These are phyloP conservation scores for Trifolium pratense DNA, from an alignment of 306 rosid genomes.

Conservation along the genomic window DNA sequence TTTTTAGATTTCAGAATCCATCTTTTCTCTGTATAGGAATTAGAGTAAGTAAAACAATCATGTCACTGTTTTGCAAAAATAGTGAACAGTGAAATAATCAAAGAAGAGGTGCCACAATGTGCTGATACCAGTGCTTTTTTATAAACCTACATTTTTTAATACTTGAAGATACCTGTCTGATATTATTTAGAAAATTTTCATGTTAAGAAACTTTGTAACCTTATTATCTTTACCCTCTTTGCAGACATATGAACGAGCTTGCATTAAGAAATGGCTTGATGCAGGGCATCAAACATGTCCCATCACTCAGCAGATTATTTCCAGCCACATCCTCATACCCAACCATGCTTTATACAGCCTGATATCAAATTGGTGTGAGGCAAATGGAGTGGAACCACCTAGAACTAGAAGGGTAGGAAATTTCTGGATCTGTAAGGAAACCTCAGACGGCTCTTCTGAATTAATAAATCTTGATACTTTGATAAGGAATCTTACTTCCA, in stretches of 20 bases:
- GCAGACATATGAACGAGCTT: slow-evolving; percentile 90
- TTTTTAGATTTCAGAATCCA: too few species aligned
- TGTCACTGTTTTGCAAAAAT: background rate
- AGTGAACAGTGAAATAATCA: background rate
- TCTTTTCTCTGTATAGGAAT: background rate
- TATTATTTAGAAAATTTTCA: background rate
- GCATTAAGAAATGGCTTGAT: slow-evolving; percentile 87
- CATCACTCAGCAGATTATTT: slow-evolving; percentile 75
- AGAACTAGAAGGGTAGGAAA: slow-evolving; percentile 67
- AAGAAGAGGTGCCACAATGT: background rate
- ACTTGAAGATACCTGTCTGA: background rate
- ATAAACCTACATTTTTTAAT: background rate
- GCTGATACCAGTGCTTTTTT: background rate
- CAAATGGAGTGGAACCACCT: slow-evolving; percentile 76
- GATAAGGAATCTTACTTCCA: slow-evolving; percentile 62
- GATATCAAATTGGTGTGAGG: slow-evolving; percentile 85
- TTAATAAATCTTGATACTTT: slow-evolving; percentile 58
- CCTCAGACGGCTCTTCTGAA: slow-evolving; percentile 63
- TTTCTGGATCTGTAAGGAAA: slow-evolving; percentile 51
- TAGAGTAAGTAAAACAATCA: background rate
- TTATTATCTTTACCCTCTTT: slow-evolving; percentile 30
- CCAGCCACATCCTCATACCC: slow-evolving; percentile 65
- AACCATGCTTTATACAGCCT: slow-evolving; percentile 79
- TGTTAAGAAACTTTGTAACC: slow-evolving; percentile 30
- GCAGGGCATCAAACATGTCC: slow-evolving; percentile 90